Evolutionary conservation across 805 yeast genomes (phyloP).

Genomic region (Phaffomyces thermotolerans): DNA sequence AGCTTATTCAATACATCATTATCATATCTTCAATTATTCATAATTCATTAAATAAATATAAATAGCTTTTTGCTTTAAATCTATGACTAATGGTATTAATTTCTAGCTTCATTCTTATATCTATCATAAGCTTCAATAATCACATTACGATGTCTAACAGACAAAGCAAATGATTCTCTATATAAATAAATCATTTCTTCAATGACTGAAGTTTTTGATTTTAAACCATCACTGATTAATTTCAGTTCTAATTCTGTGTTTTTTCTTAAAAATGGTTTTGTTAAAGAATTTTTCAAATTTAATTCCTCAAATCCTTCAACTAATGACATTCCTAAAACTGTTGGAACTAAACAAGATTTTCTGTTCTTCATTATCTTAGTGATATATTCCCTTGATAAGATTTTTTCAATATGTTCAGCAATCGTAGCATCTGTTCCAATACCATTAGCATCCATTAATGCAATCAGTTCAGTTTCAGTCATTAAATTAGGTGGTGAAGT

Average conservation of each 20-base stretch:
- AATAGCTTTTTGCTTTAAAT: not conserved
- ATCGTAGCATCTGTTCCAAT: conserved; percentile 99
- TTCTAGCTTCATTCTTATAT: conserved; percentile 9
- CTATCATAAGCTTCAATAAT: conserved; percentile 29
- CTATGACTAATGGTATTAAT: not conserved
- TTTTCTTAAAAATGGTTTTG: conserved; percentile 83
- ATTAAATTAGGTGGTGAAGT: conserved; percentile 77
- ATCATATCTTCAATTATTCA: too few relatives aligned
- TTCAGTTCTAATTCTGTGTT: conserved; percentile 62
- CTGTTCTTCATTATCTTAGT: conserved; percentile 32
- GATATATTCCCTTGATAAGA: conserved; percentile 61
- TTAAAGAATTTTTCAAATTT: conserved; percentile 65
- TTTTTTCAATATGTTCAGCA: conserved; percentile 92
- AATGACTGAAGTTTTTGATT: conserved; percentile 46
- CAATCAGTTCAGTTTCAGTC: conserved; percentile 89
- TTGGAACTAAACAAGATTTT: conserved; percentile 55
- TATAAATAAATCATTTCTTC: conserved; percentile 49
- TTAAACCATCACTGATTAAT: conserved; percentile 60
- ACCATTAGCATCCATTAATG: conserved; percentile 93
- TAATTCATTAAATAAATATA: not conserved
- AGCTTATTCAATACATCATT: not conserved
- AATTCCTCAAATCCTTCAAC: conserved; percentile 83
- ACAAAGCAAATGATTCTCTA: conserved; percentile 49
- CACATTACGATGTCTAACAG: conserved; percentile 33
- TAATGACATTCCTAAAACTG: conserved; percentile 75